These are phyloP conservation scores for Naematelia aurantialba DNA, from an alignment of 768 basidiomycete genomes.

Conservation along the genomic window DNA sequence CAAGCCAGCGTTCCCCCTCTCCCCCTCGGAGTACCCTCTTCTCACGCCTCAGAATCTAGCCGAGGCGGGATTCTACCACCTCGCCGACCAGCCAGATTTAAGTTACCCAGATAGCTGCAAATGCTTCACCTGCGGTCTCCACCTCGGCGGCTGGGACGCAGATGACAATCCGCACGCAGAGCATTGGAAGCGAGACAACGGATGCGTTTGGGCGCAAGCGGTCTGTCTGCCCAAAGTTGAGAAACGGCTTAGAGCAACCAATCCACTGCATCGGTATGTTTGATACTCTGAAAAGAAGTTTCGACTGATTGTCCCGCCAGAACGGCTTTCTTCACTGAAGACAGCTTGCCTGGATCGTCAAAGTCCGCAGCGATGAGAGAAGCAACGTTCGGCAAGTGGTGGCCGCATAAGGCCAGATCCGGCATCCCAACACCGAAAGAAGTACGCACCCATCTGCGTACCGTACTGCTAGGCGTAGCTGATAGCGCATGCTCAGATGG, in stretches of 20 bases:
- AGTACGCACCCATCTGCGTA: conserved; percentile 20
- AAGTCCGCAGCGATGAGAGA: conserved; percentile 23
- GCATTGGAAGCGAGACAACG: conserved; percentile 68
- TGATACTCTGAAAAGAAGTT: no score
- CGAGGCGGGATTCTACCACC: conserved; percentile 84
- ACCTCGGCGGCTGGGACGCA: conserved; percentile 77
- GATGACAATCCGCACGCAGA: conserved; percentile 81
- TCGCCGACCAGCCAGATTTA: conserved; percentile 58
- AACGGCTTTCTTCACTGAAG: neutral
- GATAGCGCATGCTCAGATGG: conserved; percentile 60
- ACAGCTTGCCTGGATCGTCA: conserved; percentile 34
- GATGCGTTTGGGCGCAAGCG: conserved; percentile 75
- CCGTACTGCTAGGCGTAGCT: neutral
- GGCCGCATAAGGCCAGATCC: conserved; percentile 47
- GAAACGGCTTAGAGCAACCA: conserved; percentile 23
- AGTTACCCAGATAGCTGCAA: conserved; percentile 67
- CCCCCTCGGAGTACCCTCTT: conserved; percentile 55
- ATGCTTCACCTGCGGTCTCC: conserved; percentile 79
- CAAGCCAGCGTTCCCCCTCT: conserved; percentile 66
- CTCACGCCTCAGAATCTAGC: conserved; percentile 74
- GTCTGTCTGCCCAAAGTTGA: conserved; percentile 63
- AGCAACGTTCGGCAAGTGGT: conserved; percentile 41
- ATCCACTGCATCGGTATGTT: conserved; percentile 15
- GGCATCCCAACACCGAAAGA: conserved; percentile 41
- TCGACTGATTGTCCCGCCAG: no score